Conservation (phyloP, 768 basidiomycete species). For the Russula brevipes region DNA sequence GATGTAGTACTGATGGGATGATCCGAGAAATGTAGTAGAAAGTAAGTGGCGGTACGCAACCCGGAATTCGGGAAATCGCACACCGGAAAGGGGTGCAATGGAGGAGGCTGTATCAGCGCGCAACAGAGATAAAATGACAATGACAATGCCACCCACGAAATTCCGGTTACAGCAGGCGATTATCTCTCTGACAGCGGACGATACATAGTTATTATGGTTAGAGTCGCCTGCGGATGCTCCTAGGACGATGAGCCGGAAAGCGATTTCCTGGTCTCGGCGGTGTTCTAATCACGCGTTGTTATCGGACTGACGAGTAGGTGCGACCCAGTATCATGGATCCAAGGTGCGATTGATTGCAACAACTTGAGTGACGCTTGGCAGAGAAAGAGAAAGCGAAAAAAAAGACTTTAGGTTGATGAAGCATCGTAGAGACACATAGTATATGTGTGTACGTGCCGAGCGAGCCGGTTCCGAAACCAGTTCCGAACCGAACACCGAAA, state of each 20-base stretch:
- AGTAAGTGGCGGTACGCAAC: no score
- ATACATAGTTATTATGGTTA: neutral
- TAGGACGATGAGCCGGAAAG: neutral
- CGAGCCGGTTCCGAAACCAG: neutral
- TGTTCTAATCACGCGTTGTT: neutral
- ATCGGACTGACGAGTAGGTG: neutral
- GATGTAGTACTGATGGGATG: no score
- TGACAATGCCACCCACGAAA: neutral
- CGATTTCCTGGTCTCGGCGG: neutral
- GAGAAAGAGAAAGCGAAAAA: no score
- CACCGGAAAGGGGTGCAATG: neutral
- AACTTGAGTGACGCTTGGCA: no score
- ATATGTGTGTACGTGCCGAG: no score
- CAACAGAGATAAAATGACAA: neutral
- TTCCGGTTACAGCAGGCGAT: neutral
- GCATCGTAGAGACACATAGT: no score
- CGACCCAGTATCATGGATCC: no score
- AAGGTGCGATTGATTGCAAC: no score
- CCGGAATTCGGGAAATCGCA: no score
- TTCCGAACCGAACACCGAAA: neutral
- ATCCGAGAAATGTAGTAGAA: no score
- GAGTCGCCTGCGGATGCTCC: neutral
- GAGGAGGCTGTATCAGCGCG: neutral
- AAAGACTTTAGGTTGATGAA: no score
- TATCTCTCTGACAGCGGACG: neutral